phyloP scores from a whole-genome alignment of 345 rosid genomes.

The Citrus cavaleriei region DNA sequence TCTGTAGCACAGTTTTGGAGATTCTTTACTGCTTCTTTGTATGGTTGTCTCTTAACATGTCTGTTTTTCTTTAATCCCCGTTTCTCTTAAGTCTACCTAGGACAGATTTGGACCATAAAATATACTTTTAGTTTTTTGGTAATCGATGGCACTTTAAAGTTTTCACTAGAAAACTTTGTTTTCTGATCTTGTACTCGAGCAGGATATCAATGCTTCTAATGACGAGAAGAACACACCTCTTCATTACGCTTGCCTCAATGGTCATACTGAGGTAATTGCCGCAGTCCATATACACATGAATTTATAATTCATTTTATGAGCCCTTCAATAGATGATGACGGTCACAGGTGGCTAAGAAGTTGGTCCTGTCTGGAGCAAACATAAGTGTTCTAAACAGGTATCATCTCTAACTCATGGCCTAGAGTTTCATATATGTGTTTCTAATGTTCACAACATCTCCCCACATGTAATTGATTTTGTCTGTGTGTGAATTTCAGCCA shows the following conservation, averaged over 20 bases:
- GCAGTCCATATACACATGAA: background rate
- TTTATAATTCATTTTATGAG: background rate
- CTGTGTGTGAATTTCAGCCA: constrained; percentile 44
- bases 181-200: constrained; percentile 11
- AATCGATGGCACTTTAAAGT: background rate
- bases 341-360: constrained; percentile 68
- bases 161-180: background rate
- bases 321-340: background rate
- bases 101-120: no score
- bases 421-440: background rate
- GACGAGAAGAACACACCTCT: constrained; percentile 81
- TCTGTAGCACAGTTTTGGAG: background rate
- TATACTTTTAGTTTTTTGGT: background rate
- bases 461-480: background rate
- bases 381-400: constrained; percentile 72
- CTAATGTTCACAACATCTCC: background rate
- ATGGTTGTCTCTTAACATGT: no score
- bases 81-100: no score
- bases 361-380: constrained; percentile 78
- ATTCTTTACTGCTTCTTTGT: background rate
- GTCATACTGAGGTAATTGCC: constrained; percentile 66
- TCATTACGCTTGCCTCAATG: constrained; percentile 93
- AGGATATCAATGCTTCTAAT: constrained; percentile 74
- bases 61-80: no score
- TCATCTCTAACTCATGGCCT: background rate